A percentile compares a stretch with the other conserved stretches of the same genome.
Evolutionary conservation across 805 yeast genomes (phyloP).

Genomic region (Saturnispora diversa): DNA sequence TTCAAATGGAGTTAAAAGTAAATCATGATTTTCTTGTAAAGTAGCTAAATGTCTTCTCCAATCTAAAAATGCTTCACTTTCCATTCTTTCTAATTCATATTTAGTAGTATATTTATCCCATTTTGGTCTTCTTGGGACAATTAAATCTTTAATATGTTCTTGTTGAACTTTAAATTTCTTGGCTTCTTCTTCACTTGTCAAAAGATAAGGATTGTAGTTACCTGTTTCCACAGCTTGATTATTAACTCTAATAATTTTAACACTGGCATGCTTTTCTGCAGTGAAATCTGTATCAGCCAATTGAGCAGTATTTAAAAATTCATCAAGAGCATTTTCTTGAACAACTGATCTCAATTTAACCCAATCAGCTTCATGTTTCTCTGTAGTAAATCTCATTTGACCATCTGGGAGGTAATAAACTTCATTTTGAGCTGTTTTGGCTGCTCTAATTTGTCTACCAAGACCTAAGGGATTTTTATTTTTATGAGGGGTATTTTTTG

Average conservation of each 20-base stretch:
- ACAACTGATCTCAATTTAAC: slow-evolving; percentile 89
- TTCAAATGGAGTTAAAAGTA: slow-evolving; percentile 91
- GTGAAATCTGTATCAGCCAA: slow-evolving; percentile 94
- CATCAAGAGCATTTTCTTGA: slow-evolving; percentile 89
- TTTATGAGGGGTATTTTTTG: slow-evolving; percentile 79
- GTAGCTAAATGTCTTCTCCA: slow-evolving; percentile 91
- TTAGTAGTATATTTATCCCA: slow-evolving; percentile 74
- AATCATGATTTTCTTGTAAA: slow-evolving; percentile 75
- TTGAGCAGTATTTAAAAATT: slow-evolving; percentile 90
- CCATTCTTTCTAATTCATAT: slow-evolving; percentile 73
- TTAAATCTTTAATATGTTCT: slow-evolving; percentile 58
- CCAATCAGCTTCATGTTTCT: slow-evolving; percentile 79
- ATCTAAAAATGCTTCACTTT: slow-evolving; percentile 80
- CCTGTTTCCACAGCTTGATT: slow-evolving; percentile 58
- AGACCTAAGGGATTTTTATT: slow-evolving; percentile 78
- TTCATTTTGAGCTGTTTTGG: slow-evolving; percentile 59
- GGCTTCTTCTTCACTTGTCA: slow-evolving; percentile 59
- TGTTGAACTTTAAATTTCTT: slow-evolving; percentile 54
- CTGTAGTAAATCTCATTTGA: slow-evolving; percentile 82
- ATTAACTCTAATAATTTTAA: slow-evolving; percentile 75
- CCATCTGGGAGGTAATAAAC: slow-evolving; percentile 75
- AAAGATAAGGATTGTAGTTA: slow-evolving; percentile 45
- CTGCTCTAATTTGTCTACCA: slow-evolving; percentile 76
- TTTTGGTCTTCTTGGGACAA: slow-evolving; percentile 86
- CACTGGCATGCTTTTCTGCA: slow-evolving; percentile 77